Base-by-base conservation (phyloP, 2,329 filamentous ascomycete genomes). In the Hypoxylon sp. region DNA sequence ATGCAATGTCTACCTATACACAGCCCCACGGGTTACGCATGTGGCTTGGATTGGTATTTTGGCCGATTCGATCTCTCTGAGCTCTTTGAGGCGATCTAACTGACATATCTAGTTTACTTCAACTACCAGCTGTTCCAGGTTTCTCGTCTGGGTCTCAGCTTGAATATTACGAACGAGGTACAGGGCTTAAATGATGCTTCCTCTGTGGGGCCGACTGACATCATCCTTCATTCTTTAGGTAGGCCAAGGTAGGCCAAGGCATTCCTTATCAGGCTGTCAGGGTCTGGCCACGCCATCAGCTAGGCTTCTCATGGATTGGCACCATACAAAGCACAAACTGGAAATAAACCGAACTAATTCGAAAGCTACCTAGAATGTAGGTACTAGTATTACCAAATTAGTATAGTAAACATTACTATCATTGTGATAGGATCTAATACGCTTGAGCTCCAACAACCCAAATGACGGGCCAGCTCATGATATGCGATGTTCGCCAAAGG, bases 1-100 rank as follows among this genome's bases (percentile, higher is more conserved):
- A 67, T 67, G 64, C 29, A 65, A 67, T 67, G 26, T 17, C 6
- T 31, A n/a, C 3, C 8, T 26, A 44, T 46, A 51, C 42, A 11
- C 17, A 47, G n/a, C 56, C 42, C 53, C 58, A 62, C 58, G 17
- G 3, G 48, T 67, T 67, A 67, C 64, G 64, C 64, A 62, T 58
- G 48, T 67, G 58, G 58, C 64, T 57, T 44, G 9, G 17, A 44
- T 22, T 22, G 39, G 39, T 22, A 24, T 57, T 47, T 57, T 6
- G 31, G 19, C 33, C 14, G 39, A 52, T 39, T 55, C 53, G 53
- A 53, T 39, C 48, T 53, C 5, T n/a, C 17, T 44, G 6, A 13
- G 8, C 48, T 53, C 5, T n/a, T 26, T 44, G 6, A 13, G 8
- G 29, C 26, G 29, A 35, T 31, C 48, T 31, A 52, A 52, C 13